Base-by-base conservation (phyloP, 495 filamentous ascomycete genomes). In the Xylaria sp. region DNA sequence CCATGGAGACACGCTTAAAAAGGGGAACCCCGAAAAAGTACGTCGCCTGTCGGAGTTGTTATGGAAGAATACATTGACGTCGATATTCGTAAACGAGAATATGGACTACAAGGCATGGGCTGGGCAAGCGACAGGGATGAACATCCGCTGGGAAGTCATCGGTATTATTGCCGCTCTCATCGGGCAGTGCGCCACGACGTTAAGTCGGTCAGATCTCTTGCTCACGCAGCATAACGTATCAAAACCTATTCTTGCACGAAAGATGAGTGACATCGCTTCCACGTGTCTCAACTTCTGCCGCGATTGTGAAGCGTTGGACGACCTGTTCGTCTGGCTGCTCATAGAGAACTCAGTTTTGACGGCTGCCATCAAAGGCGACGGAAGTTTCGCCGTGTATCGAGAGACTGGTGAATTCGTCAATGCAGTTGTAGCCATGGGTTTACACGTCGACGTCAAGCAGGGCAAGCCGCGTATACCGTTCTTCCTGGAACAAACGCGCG, bases 121-220 rank as follows among this genome's bases (percentile, higher is more conserved):
- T 31, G 71, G 66, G 11, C 71, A 70, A 48, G 73, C 61, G 14
- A 77, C 76, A 3, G 78, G 78, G 6, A 74, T 74, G 55, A 74
- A 76, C 68, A 64, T 80, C 46, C 71, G 78, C 29, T 80, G 78
- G 78, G 76, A 80, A 65, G 75, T 80, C 46, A 73, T 80, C 19
- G 76, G 78, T 61, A 72, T 80, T 57, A 76, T 80, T 44, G 78
- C 78, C 21, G 70, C 74, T 14, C 46, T 76, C n/a, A 71, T 72
- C 37, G 78, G 78, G 26, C 72, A 74, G 57, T 78, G 72, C 69
- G 75, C 76, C 7, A 76, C 55, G 43, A 75, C 72, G 12, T 68
- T 74, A 41, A 73, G 74, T 7, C 72, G 75, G 21, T 73, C 75
- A 3, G 68, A 75, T 55, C 58, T 68, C 3, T 46, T 68, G 57